These are phyloP conservation scores for Capsicum pubescens DNA, from an alignment of 257 asterid genomes.

Conservation along the genomic window DNA sequence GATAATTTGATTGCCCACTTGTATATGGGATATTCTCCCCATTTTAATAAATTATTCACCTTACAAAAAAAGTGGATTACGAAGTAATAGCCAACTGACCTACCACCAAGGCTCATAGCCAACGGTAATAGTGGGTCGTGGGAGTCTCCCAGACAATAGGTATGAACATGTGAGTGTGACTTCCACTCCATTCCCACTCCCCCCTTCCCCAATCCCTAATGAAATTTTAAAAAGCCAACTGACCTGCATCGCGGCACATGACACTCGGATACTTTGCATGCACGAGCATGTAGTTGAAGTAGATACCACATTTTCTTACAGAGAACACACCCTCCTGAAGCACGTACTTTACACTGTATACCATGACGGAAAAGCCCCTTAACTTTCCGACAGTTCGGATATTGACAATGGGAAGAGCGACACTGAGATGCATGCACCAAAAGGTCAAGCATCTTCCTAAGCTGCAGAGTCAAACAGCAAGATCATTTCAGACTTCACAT, in stretches of 20 bases:
- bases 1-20: neutral
- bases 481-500: slow-evolving; percentile 32
- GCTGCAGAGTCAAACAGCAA: slow-evolving; percentile 48
- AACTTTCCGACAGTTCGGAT: slow-evolving; percentile 93
- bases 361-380: slow-evolving; percentile 99
- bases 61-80: neutral
- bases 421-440: slow-evolving; percentile 56
- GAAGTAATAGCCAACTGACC: slow-evolving; percentile 50
- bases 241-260: slow-evolving; percentile 99
- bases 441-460: slow-evolving; percentile 95
- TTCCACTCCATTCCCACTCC: neutral
- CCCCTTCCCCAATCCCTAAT: neutral
- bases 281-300: slow-evolving; percentile 96
- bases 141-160: slow-evolving; percentile 12
- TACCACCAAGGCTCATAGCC: slow-evolving; percentile 43
- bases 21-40: neutral
- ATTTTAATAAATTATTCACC: neutral
- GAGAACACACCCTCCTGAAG: slow-evolving; percentile 88
- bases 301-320: slow-evolving; percentile 99
- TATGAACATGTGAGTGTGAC: neutral
- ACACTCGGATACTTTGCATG: slow-evolving; percentile 94
- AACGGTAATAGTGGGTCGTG: slow-evolving; percentile 1
- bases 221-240: slow-evolving; percentile 31
- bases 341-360: slow-evolving; percentile 75
- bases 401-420: slow-evolving; percentile 61